Evolutionary conservation across 2,329 filamentous ascomycete genomes (phyloP).

Genomic region (Apiospora kogelbergensis): DNA sequence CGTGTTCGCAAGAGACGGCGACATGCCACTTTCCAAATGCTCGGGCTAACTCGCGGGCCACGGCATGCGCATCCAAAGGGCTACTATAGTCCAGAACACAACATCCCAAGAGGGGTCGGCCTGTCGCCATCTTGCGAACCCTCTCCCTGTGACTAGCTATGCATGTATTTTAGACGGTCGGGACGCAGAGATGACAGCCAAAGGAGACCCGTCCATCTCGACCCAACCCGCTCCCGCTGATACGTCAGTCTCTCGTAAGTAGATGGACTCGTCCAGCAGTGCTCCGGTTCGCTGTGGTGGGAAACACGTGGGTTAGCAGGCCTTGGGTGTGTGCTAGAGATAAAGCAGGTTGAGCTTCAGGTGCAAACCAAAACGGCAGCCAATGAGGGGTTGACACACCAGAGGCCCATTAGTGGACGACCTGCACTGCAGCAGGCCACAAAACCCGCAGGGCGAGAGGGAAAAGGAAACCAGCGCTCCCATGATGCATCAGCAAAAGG

Average conservation of each 20-base stretch:
- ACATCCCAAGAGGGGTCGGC: not conserved
- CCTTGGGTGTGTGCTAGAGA: conserved; percentile 25
- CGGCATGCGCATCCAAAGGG: not conserved
- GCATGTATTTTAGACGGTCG: not conserved
- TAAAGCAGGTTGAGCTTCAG: conserved; percentile 27
- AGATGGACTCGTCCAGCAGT: not conserved
- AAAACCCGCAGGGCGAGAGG: conserved; percentile 15
- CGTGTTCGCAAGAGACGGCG: not conserved
- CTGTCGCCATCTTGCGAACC: not conserved
- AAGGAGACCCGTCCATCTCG: not conserved
- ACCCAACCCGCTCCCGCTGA: not conserved
- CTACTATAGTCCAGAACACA: not conserved
- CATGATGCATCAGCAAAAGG: not conserved
- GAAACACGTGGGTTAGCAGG: conserved; percentile 17
- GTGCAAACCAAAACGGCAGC: conserved; percentile 27
- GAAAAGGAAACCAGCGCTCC: not conserved
- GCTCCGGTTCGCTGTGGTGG: not conserved
- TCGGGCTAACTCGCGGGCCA: not conserved
- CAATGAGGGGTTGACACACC: conserved; percentile 34
- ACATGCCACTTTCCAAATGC: not conserved
- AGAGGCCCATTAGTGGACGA: conserved; percentile 22
- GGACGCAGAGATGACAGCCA: not conserved
- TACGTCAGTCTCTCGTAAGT: not conserved
- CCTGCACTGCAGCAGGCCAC: conserved; percentile 26
- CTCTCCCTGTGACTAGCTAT: not conserved